Evolutionary conservation across 1,284 basidiomycete species (phyloP).

Genomic region (Ceratobasidium sp.): DNA sequence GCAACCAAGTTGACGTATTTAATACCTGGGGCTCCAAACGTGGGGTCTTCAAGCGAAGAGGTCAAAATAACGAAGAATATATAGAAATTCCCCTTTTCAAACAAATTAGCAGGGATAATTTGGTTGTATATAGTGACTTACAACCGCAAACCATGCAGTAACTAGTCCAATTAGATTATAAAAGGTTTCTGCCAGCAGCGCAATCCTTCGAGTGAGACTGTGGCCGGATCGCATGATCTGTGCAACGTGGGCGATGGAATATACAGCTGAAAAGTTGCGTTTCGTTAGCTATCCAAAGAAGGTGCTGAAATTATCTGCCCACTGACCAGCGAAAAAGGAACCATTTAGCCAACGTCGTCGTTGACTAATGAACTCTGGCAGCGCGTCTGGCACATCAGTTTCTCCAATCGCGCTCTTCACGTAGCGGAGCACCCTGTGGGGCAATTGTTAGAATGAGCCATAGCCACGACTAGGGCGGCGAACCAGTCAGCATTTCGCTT

Average conservation of each 20-base stretch:
- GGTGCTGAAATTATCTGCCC: background rate
- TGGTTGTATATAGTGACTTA: constrained; percentile 56
- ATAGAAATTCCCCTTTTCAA: constrained; percentile 85
- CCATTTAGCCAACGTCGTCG: constrained; percentile 92
- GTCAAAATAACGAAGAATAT: constrained; percentile 96
- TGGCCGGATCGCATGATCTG: constrained; percentile 91
- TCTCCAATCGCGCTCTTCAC: constrained; percentile 96
- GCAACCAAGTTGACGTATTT: constrained; percentile 80
- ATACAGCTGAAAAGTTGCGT: constrained; percentile 47
- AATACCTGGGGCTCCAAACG: constrained; percentile 76
- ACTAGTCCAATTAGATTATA: constrained; percentile 91
- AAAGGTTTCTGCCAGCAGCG: constrained; percentile 81
- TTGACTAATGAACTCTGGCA: constrained; percentile 96
- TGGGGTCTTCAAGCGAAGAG: constrained; percentile 81
- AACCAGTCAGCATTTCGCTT: constrained; percentile 89
- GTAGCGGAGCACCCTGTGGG: constrained; percentile 86
- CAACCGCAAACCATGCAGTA: constrained; percentile 93
- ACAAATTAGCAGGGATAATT: background rate
- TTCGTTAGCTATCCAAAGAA: constrained; percentile 44
- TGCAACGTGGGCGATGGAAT: constrained; percentile 65
- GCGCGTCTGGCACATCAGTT: constrained; percentile 94
- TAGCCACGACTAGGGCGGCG: constrained; percentile 20
- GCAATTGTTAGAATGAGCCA: background rate
- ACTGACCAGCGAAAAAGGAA: constrained; percentile 89
- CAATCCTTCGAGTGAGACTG: constrained; percentile 76